Evolutionary conservation across 768 basidiomycete species (phyloP).

Genomic region (Arthromyces matolae): DNA sequence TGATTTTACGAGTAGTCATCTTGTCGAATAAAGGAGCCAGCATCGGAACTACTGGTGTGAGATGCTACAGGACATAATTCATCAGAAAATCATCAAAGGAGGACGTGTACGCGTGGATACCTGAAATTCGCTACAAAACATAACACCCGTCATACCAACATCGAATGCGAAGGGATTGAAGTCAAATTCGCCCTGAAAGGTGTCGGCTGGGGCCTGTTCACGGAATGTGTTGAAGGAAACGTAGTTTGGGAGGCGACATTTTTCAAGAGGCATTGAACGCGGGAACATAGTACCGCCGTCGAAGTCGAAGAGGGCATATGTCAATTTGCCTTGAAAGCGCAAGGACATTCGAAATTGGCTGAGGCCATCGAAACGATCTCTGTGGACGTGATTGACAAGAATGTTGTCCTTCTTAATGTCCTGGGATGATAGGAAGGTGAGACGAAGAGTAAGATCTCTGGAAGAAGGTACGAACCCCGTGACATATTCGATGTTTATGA

Average conservation of each 20-base stretch:
- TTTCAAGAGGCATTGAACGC: background rate
- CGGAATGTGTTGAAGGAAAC: background rate
- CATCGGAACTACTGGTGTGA: constrained; percentile 18
- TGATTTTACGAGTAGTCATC: constrained; percentile 23
- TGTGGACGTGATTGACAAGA: constrained; percentile 17
- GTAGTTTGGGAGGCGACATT: constrained; percentile 11
- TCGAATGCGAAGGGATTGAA: constrained; percentile 26
- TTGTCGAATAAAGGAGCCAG: constrained; percentile 24
- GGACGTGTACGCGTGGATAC: constrained; percentile 1
- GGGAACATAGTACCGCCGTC: constrained; percentile 19
- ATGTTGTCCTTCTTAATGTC: constrained; percentile 18
- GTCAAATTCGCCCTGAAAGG: constrained; percentile 20
- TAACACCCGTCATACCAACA: constrained; percentile 17
- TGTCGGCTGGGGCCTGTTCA: constrained; percentile 9
- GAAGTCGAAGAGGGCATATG: constrained; percentile 23
- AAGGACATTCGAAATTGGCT: background rate
- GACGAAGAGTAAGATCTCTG: background rate
- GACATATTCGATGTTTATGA: constrained; percentile 18
- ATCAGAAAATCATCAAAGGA: background rate
- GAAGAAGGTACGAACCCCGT: constrained; percentile 20
- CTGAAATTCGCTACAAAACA: constrained; percentile 10
- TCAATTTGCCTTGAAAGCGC: constrained; percentile 9
- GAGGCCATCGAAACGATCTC: background rate
- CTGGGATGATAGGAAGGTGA: background rate
- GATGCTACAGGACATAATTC: constrained; percentile 12